Conservation (phyloP, 768 basidiomycete species). For the Naganishia vishniacii region DNA sequence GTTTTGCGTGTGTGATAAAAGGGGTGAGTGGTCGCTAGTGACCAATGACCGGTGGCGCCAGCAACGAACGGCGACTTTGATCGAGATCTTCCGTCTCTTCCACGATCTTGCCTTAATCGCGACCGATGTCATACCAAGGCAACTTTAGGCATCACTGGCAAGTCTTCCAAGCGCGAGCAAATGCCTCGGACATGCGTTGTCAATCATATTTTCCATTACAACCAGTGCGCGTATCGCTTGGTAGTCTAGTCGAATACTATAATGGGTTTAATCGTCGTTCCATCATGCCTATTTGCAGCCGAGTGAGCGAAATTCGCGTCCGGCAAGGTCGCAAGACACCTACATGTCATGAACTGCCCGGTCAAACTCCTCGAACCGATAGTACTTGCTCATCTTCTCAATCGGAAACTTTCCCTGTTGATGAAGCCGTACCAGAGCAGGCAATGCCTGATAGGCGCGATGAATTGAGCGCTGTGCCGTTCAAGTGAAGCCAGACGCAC, state of each 20-base stretch:
- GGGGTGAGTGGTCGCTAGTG: too few relatives aligned
- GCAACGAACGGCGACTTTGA: too few relatives aligned
- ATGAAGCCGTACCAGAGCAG: constrained; percentile 30
- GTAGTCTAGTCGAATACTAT: constrained; percentile 31
- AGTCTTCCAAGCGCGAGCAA: too few relatives aligned
- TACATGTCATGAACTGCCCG: constrained; percentile 29
- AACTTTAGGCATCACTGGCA: too few relatives aligned
- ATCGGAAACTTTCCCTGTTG: constrained; percentile 40
- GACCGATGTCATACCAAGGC: too few relatives aligned
- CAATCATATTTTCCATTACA: too few relatives aligned
- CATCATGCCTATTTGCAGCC: constrained; percentile 14
- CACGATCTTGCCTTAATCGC: too few relatives aligned
- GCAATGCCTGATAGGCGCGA: neutral
- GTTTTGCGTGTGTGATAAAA: too few relatives aligned
- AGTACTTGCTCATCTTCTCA: constrained; percentile 35
- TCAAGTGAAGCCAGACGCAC: neutral
- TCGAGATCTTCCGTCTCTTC: too few relatives aligned
- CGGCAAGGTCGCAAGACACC: neutral
- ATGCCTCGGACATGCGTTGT: too few relatives aligned
- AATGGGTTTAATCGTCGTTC: constrained; percentile 37
- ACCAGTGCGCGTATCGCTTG: too few relatives aligned
- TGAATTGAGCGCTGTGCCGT: neutral
- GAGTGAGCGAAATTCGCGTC: neutral
- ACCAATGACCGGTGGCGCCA: too few relatives aligned
- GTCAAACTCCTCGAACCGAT: constrained; percentile 34